Evolutionary conservation across 192 early-diverging fungal species (phyloP), one percentile per base, ranked within the genome.

Genomic region (Mortierella alpina): DNA sequence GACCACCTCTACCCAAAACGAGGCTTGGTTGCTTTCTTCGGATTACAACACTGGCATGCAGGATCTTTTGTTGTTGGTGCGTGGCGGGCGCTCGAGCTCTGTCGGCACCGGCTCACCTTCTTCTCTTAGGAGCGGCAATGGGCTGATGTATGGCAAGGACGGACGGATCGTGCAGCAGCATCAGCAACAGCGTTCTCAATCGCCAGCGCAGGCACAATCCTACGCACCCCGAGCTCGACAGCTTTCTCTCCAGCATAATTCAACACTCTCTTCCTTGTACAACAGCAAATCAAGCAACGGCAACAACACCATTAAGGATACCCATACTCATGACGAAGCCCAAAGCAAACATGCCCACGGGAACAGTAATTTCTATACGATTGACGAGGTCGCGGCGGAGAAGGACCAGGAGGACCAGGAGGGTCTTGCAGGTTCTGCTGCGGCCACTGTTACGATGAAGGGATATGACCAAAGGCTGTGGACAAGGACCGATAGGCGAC

Each of bases 31-130:
- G 10, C 70, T 80, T 47, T 53, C 65, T 6, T 80, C 77, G 3
- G 77, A 80, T 31, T 80, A 80, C 60, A 80, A 80, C 51, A 72
- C 69, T 14, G 77, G 70, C 20, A 80, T 80, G 77, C 77, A 80
- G 40, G 77, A 72, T 64, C 12, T 80, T 14, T 55, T 80, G 64
- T 72, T 70, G 5, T 40, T 80, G 6, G 77, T 80, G 15, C 77
- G 77, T 40, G 77, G 70, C 50, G 77, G 77, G 23, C 77, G 77
- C 4, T 72, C 77, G 14, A 80, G 77, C 12, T 80, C 77, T 51
- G 56, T 80, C 17, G 68, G 69, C 58, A 70, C 63, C 12, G 67
- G 68, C 47, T 54, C 68, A 5, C 68, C 75, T 56, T 71, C 75
- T 0, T 79, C 75, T 17, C 18, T 67, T 20, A 59, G 68, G 13